Evolutionary conservation across 371 early-diverging fungal species (phyloP).

Genomic region (Actinomucor elegans): DNA sequence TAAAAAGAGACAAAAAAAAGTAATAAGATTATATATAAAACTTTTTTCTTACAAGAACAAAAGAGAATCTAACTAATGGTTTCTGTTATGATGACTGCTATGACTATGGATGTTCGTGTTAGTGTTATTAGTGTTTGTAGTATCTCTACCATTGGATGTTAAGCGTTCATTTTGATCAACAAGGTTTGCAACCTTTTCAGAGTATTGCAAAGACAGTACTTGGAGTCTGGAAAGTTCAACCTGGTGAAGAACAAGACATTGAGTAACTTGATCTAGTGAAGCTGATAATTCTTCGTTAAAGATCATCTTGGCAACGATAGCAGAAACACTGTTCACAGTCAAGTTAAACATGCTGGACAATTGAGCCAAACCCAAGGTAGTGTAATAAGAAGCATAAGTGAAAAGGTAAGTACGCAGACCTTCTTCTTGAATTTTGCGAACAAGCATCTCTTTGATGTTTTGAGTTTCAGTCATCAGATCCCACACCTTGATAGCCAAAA

Average conservation of each 20-base stretch:
- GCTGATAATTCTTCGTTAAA: conserved; percentile 88
- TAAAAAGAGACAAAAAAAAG: conserved; percentile 1
- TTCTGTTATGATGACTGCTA: conserved; percentile 5
- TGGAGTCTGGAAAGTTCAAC: conserved; percentile 86
- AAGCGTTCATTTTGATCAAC: conserved; percentile 93
- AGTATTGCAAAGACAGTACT: conserved; percentile 79
- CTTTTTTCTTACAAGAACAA: too few relatives aligned
- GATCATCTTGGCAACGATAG: conserved; percentile 91
- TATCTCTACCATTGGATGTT: conserved; percentile 14
- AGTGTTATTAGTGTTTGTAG: not conserved
- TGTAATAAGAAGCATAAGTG: conserved; percentile 85
- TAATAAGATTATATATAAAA: not conserved
- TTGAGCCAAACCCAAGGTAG: conserved; percentile 79
- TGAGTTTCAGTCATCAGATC: conserved; percentile 81
- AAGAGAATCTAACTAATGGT: conserved; percentile 12
- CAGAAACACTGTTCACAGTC: conserved; percentile 60
- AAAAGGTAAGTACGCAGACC: conserved; percentile 95
- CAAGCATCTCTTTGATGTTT: conserved; percentile 87
- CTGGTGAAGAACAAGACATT: conserved; percentile 79
- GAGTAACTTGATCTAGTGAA: conserved; percentile 78
- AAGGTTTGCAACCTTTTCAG: conserved; percentile 85
- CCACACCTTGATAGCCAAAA: conserved; percentile 94
- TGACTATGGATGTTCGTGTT: conserved; percentile 3
- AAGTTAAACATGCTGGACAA: conserved; percentile 88
- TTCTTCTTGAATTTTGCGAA: conserved; percentile 90